phyloP scores from a whole-genome alignment of 306 rosid species.

The Malus orientalis region DNA sequence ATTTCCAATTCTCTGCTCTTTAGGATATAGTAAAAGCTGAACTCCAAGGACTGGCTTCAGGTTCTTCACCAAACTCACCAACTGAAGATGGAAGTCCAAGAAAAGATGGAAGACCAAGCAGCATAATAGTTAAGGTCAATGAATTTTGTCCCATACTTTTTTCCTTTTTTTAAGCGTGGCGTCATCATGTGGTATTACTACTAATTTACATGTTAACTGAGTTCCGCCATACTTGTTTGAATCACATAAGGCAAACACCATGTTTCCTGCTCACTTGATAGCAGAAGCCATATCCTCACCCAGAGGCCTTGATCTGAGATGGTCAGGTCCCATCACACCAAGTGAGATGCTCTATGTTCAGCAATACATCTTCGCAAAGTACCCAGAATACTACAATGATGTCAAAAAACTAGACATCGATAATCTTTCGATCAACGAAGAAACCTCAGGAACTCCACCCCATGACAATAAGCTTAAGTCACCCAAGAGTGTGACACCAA shows the following conservation, averaged over 20 bases:
- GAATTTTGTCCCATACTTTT: too few relatives aligned
- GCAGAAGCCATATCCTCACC: constrained; percentile 73
- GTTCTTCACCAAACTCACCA: constrained; percentile 21
- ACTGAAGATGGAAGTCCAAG: background rate
- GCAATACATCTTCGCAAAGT: constrained; percentile 69
- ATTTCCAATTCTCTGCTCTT: background rate
- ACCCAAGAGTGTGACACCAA: constrained; percentile 3
- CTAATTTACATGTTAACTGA: background rate
- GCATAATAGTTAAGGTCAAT: constrained; percentile 26
- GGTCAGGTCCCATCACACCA: constrained; percentile 89
- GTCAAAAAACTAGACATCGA: constrained; percentile 51
- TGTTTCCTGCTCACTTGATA: constrained; percentile 66
- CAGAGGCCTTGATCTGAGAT: constrained; percentile 64
- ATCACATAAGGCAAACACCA: constrained; percentile 41
- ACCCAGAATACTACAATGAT: constrained; percentile 60
- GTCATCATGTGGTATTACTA: background rate
- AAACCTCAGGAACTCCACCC: constrained; percentile 32
- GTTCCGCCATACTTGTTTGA: background rate
- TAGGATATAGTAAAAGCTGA: constrained; percentile 9
- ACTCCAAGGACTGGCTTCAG: constrained; percentile 5
- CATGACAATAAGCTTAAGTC: constrained; percentile 10
- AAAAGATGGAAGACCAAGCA: constrained; percentile 19
- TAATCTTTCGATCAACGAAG: constrained; percentile 45
- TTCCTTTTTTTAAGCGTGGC: background rate
- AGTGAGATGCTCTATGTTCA: constrained; percentile 77